Base-by-base conservation (phyloP, 257 asterid genomes). In the Anisodus tanguticus region DNA sequence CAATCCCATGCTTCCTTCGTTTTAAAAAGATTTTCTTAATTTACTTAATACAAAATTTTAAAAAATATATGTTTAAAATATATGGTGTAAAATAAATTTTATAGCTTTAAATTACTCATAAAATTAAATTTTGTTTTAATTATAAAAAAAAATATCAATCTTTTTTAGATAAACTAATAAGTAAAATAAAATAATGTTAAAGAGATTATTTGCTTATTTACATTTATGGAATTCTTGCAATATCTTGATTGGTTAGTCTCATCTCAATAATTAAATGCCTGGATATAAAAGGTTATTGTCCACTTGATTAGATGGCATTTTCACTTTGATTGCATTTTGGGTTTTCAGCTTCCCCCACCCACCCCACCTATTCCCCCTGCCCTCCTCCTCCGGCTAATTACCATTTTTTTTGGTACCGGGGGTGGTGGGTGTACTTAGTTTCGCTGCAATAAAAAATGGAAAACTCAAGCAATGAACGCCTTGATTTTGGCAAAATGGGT, bases 401-500 rank as follows among this genome's bases (percentile, higher is more conserved):
- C 31, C 87, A 85, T 77, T 69, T 58, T 69, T 53, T 69, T 60
- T 69, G 54, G 31, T 69, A 4, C 71, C 64, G 86, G 74, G 82
- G 77, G 66, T 82, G 72, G 17, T 82, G 43, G 66, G 84, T 76
- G 59, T 78, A 84, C 37, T 54, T 69, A n/a, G 35, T 71, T 79
- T 80, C 86, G 37, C 86, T 64, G 85, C 86, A 83, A 31, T 31
- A 68, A 68, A 83, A 88, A 9, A 93, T 95, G 99, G 99, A 95
- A 83, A 92, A 88, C 84, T 87, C 69, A 89, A 88, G 91, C 67
- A 84, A 83, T 91, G 98, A 92, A 87, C 98, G 99, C 80, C 95
- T 88, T 45, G 93, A 96, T 88, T 95, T 93, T 83, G 99, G 99
- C 88, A 94, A 92, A 95, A 94, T 94, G 99, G 99, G 98, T 85